Evolutionary conservation across 1,139 yeast species (phyloP).

Genomic region (Candida labiduridarum): DNA sequence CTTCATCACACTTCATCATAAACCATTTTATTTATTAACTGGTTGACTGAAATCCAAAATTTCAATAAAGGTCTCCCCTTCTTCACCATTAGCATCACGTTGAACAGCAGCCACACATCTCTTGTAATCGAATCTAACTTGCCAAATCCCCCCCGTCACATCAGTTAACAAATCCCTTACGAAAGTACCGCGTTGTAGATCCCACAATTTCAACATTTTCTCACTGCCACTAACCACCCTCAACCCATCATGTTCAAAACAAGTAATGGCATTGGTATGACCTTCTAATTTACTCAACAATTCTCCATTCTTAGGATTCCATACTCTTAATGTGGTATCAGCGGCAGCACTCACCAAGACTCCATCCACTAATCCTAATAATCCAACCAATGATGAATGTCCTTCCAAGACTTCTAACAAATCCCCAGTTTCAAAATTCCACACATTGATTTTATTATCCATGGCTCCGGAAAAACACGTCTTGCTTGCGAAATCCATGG

Average conservation of each 20-base stretch:
- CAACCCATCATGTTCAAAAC: conserved; percentile 88
- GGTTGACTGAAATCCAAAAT: conserved; percentile 77
- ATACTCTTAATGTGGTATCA: conserved; percentile 84
- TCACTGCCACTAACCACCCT: conserved; percentile 90
- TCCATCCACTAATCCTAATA: conserved; percentile 75
- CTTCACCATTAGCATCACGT: conserved; percentile 46
- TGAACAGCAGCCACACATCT: conserved; percentile 94
- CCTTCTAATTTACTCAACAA: conserved; percentile 74
- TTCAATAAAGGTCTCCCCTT: conserved; percentile 70
- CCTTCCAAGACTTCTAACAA: conserved; percentile 71
- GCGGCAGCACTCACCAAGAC: conserved; percentile 96
- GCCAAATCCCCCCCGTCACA: conserved; percentile 89
- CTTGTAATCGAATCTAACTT: conserved; percentile 81
- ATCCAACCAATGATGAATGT: conserved; percentile 87
- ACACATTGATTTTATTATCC: conserved; percentile 85
- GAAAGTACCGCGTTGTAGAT: conserved; percentile 73
- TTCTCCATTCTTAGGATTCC: conserved; percentile 86
- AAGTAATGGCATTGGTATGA: conserved; percentile 87
- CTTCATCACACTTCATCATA: neutral
- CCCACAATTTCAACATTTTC: conserved; percentile 79
- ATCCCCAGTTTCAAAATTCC: conserved; percentile 84
- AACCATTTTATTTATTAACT: conserved; percentile 14
- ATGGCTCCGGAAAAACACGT: conserved; percentile 91
- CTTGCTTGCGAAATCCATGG: conserved; percentile 71
- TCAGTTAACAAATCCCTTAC: conserved; percentile 76